Evolutionary conservation across 257 asterid genomes (phyloP).

Genomic region (Solanum chiquidenum): DNA sequence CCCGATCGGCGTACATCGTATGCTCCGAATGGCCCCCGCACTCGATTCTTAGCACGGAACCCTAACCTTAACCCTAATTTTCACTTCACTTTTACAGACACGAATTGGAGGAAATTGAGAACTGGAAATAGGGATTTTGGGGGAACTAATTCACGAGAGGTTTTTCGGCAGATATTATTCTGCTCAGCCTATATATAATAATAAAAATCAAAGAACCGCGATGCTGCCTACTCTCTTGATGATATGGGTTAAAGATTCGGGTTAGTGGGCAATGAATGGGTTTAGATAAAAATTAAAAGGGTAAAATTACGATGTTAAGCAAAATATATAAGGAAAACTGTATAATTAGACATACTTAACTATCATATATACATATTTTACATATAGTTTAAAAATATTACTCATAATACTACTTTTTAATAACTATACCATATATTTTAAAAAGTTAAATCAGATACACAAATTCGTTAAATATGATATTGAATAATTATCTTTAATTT

Average conservation of each 20-base stretch:
- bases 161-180: background rate
- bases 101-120: background rate
- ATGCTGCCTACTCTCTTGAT: background rate
- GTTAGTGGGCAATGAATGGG: background rate
- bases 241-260: background rate
- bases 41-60: background rate
- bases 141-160: background rate
- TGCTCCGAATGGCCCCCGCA: conserved; percentile 2
- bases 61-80: conserved; percentile 22
- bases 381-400: too few species aligned
- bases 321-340: too few species aligned
- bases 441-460: too few species aligned
- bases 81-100: background rate
- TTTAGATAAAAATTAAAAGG: background rate
- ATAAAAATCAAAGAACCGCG: background rate
- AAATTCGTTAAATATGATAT: too few species aligned
- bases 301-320: too few species aligned
- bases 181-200: background rate
- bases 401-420: too few species aligned
- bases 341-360: too few species aligned
- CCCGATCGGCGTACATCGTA: conserved; percentile 78
- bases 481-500: too few species aligned
- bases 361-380: too few species aligned
- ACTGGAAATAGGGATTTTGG: background rate
- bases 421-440: too few species aligned